These are phyloP conservation scores for Umbelopsis isabellina DNA, from an alignment of 192 early-diverging fungal species.

Conservation along the genomic window DNA sequence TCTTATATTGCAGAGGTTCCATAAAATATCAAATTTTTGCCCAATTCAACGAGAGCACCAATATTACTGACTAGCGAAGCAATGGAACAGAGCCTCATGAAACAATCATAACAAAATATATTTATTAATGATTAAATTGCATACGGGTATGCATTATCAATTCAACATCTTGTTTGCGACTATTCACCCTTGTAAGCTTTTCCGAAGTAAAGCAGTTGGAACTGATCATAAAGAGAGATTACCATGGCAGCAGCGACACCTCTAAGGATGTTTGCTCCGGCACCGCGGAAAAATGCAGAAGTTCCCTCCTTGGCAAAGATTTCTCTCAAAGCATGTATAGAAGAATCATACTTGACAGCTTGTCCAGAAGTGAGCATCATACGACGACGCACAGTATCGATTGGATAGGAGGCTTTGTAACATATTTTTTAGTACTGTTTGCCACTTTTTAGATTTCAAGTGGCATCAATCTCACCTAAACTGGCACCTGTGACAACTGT, in stretches of 20 bases:
- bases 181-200: constrained; percentile 13
- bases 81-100: no score
- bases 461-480: constrained; percentile 45
- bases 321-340: constrained; percentile 85
- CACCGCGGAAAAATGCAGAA: constrained; percentile 98
- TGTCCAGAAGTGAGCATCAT: constrained; percentile 95
- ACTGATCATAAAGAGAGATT: constrained; percentile 67
- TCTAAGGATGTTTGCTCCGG: constrained; percentile 98
- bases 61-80: no score
- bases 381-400: constrained; percentile 97
- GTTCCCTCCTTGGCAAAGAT: constrained; percentile 90
- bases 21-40: no score
- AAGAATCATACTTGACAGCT: constrained; percentile 85
- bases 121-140: no score
- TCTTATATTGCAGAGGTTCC: no score
- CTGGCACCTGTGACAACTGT: constrained; percentile 84
- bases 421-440: no score
- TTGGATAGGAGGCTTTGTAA: constrained; percentile 83
- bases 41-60: no score
- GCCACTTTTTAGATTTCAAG: neutral
- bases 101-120: no score
- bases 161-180: no score
- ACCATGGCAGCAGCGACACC: constrained; percentile 97
- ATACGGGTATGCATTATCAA: no score
- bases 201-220: constrained; percentile 17